These are phyloP conservation scores for Turnera subulata DNA, from an alignment of 345 rosid genomes.

Conservation along the genomic window DNA sequence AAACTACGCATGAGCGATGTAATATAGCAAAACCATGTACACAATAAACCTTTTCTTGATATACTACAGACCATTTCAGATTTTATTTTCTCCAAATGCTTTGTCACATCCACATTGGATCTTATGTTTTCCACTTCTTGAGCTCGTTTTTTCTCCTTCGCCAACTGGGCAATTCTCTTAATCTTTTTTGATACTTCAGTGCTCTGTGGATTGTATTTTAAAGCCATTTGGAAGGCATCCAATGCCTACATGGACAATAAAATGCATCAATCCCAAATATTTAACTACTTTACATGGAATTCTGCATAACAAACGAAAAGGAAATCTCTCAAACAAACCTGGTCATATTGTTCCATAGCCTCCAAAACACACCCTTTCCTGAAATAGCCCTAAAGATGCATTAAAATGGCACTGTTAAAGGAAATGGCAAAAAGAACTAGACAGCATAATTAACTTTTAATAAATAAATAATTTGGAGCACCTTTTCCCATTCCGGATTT, in stretches of 20 bases:
- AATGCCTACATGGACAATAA: slow-evolving; percentile 45
- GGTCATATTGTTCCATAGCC: slow-evolving; percentile 89
- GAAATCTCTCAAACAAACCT: slow-evolving; percentile 39
- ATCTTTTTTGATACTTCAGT: slow-evolving; percentile 83
- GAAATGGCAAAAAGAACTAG: slow-evolving; percentile 6
- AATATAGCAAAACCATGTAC: background rate
- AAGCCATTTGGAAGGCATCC: slow-evolving; percentile 68
- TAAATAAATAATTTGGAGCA: slow-evolving; percentile 8
- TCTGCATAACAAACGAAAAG: slow-evolving; percentile 4
- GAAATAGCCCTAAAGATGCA: slow-evolving; percentile 69
- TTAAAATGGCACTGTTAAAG: slow-evolving; percentile 8
- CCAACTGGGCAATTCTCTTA: slow-evolving; percentile 64
- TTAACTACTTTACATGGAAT: slow-evolving; percentile 2
- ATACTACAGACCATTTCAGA: slow-evolving; percentile 53
- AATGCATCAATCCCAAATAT: slow-evolving; percentile 2
- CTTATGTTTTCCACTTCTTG: slow-evolving; percentile 80
- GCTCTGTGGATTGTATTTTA: slow-evolving; percentile 75
- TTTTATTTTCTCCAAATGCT: slow-evolving; percentile 59
- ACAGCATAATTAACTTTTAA: background rate
- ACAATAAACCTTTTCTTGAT: background rate
- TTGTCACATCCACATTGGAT: slow-evolving; percentile 68
- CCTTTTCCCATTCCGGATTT: slow-evolving; percentile 97
- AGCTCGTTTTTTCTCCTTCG: slow-evolving; percentile 73
- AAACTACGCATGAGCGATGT: background rate
- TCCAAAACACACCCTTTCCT: slow-evolving; percentile 94